These are phyloP conservation scores for Ogataea pilisensis DNA, from an alignment of 805 yeast genomes.

Conservation along the genomic window DNA sequence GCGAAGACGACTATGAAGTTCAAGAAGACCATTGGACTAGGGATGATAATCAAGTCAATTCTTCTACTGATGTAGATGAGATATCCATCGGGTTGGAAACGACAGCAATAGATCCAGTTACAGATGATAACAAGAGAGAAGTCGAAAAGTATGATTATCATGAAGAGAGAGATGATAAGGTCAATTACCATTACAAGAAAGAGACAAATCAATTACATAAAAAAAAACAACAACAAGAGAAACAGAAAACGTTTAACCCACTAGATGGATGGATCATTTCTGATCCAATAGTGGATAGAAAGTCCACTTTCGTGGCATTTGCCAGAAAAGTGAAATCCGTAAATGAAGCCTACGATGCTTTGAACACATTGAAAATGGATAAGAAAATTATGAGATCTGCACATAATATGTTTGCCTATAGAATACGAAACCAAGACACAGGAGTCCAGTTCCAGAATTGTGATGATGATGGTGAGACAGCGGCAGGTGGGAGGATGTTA, in stretches of 20 bases:
- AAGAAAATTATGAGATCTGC: constrained; percentile 60
- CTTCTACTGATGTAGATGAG: no score
- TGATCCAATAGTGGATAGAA: constrained; percentile 76
- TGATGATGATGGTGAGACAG: constrained; percentile 97
- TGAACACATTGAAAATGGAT: constrained; percentile 56
- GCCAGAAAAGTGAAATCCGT: constrained; percentile 59
- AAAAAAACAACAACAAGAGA: neutral
- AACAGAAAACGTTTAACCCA: constrained; percentile 34
- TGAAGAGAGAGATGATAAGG: constrained; percentile 27
- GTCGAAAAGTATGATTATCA: constrained; percentile 19
- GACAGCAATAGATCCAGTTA: no score
- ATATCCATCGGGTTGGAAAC: no score
- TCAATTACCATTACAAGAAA: no score
- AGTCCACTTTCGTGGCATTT: constrained; percentile 80
- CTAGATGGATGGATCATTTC: constrained; percentile 74
- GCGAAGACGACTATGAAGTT: constrained; percentile 27
- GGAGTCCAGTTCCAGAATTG: constrained; percentile 73
- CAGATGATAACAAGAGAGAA: constrained; percentile 1
- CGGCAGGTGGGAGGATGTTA: constrained; percentile 86
- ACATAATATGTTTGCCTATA: constrained; percentile 86
- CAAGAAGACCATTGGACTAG: constrained; percentile 23
- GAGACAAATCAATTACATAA: no score
- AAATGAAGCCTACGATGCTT: constrained; percentile 56
- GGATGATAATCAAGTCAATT: no score
- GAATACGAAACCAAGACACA: constrained; percentile 51